Percentiles rank a stretch among this genome's conserved stretches.
phyloP scores from a whole-genome alignment of 352 stramenopile genomes.

The Aphanomyces astaci region DNA sequence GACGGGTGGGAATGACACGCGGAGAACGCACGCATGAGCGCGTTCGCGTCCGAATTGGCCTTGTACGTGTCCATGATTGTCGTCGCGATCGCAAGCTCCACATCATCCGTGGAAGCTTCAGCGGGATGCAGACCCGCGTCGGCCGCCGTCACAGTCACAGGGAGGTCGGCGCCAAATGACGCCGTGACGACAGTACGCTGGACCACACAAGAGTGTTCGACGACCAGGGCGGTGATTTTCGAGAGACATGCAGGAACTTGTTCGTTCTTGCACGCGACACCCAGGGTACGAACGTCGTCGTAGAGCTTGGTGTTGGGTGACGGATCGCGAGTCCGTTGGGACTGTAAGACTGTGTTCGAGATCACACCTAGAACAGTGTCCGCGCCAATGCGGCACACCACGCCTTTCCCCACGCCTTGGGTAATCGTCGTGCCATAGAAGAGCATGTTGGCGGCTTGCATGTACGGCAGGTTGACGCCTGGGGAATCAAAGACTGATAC shows the following conservation, averaged over 20 bases:
- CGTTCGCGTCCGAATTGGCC: slow-evolving; percentile 31
- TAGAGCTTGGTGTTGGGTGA: slow-evolving; percentile 30
- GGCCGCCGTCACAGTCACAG: slow-evolving; percentile 34
- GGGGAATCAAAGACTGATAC: slow-evolving; percentile 44
- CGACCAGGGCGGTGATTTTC: slow-evolving; percentile 35
- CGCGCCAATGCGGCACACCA: slow-evolving; percentile 40
- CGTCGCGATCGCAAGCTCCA: slow-evolving; percentile 40
- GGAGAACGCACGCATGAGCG: slow-evolving; percentile 40
- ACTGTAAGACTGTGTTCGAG: slow-evolving; percentile 31
- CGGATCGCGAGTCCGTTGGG: slow-evolving; percentile 26
- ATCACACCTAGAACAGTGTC: slow-evolving; percentile 42
- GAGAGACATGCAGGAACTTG: slow-evolving; percentile 26
- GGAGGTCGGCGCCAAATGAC: slow-evolving; percentile 38
- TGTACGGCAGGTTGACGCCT: slow-evolving; percentile 33
- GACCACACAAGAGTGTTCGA: slow-evolving; percentile 39
- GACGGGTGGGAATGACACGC: slow-evolving; percentile 28
- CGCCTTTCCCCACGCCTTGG: slow-evolving; percentile 36
- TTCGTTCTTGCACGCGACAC: slow-evolving; percentile 38
- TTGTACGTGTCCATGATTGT: slow-evolving; percentile 35
- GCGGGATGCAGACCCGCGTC: slow-evolving; percentile 40
- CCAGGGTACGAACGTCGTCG: slow-evolving; percentile 38
- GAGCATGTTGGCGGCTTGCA: slow-evolving; percentile 44
- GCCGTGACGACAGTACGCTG: slow-evolving; percentile 36
- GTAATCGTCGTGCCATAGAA: slow-evolving; percentile 45
- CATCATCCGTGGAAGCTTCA: slow-evolving; percentile 34